Percentiles rank a stretch among this genome's conserved stretches.
Evolutionary conservation across 441 rosid genomes (phyloP).

Genomic region (Euphorbia schlechtendalii): DNA sequence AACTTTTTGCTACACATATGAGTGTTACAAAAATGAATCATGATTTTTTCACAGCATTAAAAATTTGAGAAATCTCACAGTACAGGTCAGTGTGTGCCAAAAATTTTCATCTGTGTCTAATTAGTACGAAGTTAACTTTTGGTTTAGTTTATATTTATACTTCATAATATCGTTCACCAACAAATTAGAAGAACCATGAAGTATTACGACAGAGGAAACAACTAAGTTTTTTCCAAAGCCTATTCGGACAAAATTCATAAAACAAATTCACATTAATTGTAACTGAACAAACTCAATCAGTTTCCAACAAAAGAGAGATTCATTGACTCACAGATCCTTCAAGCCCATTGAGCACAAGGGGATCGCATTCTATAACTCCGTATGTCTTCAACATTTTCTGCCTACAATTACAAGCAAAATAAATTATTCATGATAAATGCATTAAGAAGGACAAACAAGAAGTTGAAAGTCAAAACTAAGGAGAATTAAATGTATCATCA

Average conservation of each 20-base stretch:
- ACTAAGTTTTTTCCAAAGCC: background rate
- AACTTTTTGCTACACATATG: background rate
- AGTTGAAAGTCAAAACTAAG: background rate
- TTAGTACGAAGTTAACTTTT: background rate
- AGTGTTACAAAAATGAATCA: slow-evolving; percentile 6
- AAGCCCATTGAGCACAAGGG: slow-evolving; percentile 60
- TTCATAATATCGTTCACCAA: background rate
- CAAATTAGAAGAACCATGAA: background rate
- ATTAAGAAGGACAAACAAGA: background rate
- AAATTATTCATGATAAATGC: slow-evolving; percentile 4
- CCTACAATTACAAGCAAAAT: slow-evolving; percentile 34
- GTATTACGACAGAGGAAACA: background rate
- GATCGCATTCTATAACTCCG: slow-evolving; percentile 82
- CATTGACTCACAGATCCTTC: slow-evolving; percentile 69
- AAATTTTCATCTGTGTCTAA: background rate
- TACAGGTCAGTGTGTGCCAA: background rate
- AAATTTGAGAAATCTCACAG: background rate
- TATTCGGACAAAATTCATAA: background rate
- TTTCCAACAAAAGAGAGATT: slow-evolving; percentile 15
- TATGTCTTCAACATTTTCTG: slow-evolving; percentile 54
- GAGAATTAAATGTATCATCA: background rate
- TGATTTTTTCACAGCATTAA: background rate
- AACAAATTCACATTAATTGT: too few species aligned
- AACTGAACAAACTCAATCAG: background rate
- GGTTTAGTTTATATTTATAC: background rate